These are phyloP conservation scores for Gloeopeniophorella convolvens DNA, from an alignment of 768 basidiomycete species.

Conservation along the genomic window DNA sequence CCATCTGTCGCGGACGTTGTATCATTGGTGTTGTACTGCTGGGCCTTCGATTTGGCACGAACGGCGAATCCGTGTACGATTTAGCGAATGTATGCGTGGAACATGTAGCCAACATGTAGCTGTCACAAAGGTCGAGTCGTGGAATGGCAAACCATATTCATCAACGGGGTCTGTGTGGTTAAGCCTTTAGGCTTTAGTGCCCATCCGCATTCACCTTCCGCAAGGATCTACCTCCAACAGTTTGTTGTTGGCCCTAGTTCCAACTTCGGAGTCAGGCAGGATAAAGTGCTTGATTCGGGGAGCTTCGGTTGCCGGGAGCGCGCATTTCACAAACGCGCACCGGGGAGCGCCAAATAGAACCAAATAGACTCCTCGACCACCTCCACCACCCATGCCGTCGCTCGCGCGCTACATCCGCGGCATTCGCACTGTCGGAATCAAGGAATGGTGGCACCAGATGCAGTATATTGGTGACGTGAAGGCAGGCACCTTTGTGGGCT, in stretches of 20 bases:
- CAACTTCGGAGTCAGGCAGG: too few relatives aligned
- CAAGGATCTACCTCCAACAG: too few relatives aligned
- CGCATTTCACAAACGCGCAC: neutral
- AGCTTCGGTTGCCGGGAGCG: too few relatives aligned
- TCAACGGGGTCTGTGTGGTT: too few relatives aligned
- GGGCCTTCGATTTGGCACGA: neutral
- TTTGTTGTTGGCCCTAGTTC: too few relatives aligned
- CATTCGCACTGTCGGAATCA: slow-evolving; percentile 66
- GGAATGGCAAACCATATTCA: too few relatives aligned
- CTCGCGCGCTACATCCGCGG: slow-evolving; percentile 69
- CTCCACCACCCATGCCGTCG: slow-evolving; percentile 52
- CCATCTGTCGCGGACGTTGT: neutral
- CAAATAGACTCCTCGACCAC: slow-evolving; percentile 15
- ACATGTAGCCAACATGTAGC: slow-evolving; percentile 10
- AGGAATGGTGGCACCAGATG: slow-evolving; percentile 87
- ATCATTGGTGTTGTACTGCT: slow-evolving; percentile 1
- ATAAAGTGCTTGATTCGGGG: too few relatives aligned
- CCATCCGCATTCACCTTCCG: too few relatives aligned
- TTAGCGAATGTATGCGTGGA: slow-evolving; percentile 1
- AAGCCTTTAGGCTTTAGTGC: too few relatives aligned
- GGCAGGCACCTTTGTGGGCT: slow-evolving; percentile 66
- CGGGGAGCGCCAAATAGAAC: slow-evolving; percentile 11
- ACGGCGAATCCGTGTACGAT: slow-evolving; percentile 2
- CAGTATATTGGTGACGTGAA: slow-evolving; percentile 96
- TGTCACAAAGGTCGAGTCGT: too few relatives aligned